Conservation (phyloP, 257 asterid genomes). For the Penstemon newberryi region DNA sequence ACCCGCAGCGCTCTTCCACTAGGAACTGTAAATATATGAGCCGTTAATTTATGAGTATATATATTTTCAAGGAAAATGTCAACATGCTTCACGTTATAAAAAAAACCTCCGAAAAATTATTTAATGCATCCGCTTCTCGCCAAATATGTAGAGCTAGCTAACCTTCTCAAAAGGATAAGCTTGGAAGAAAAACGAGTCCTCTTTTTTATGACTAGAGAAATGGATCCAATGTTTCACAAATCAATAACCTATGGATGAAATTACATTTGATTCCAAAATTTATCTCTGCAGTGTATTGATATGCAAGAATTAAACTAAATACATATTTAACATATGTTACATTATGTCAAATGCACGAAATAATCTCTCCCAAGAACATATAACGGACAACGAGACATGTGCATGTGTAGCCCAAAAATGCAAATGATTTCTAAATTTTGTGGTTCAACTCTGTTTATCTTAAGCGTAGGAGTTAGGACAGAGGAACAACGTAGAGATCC, state of each 20-base stretch:
- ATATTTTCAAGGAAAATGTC: neutral
- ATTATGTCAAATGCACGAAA: neutral
- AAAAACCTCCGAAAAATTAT: neutral
- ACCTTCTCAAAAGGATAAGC: no score
- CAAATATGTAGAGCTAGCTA: no score
- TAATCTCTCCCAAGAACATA: neutral
- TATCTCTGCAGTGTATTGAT: neutral
- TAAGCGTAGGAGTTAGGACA: neutral
- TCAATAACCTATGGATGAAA: no score
- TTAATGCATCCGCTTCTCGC: no score
- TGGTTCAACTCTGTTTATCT: neutral
- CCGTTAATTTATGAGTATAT: neutral
- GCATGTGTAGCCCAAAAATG: constrained; percentile 5
- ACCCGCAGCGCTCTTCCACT: constrained; percentile 32
- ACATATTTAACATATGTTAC: neutral
- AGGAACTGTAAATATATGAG: neutral
- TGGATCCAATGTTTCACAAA: no score
- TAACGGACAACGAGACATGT: neutral
- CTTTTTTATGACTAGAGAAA: no score
- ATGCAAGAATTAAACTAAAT: neutral
- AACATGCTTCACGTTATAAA: no score
- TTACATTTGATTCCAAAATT: neutral
- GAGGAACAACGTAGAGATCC: neutral
- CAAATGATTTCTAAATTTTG: neutral
- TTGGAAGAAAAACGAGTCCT: no score